Base-by-base conservation (phyloP, 2,329 filamentous ascomycete genomes). In the Apiospora sp. region DNA sequence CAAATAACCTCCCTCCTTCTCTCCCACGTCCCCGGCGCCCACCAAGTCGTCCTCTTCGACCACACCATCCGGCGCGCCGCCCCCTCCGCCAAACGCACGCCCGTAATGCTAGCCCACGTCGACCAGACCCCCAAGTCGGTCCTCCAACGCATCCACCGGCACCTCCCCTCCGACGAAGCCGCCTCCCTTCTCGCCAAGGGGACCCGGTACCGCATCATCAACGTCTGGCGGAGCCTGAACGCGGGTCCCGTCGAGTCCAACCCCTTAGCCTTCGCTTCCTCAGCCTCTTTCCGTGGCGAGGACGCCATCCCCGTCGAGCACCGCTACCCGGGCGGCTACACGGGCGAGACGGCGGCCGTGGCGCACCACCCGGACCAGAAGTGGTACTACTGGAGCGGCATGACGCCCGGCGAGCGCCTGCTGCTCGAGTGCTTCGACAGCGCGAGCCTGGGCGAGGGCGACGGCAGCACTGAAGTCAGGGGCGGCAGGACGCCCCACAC, bases 361-460 rank as follows among this genome's bases (percentile, higher is more conserved):
- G 84, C 84, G 73, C 86, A 90, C 74, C 89, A 91, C 70, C 82
- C 87, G 0, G 81, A 72, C 0, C 93, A 95, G 82, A 84, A 89
- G 80, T 97, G 94, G 93, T 90, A 92, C 78, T 97, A 96, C 79
- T 90, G 93, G 84, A 93, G 91, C 72, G 93, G 93, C 3, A 95
- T 96, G 92, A 90, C 85, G 14, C 89, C 91, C 3, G 87, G 90
- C 73, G 93, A 96, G 83, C 84, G 92, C n/a, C 78, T 96, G 72
- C 81, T 96, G 79, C 86, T 96, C 44, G 92, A 96, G 86, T 96
- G 93, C 82, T 94, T 91, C 75, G 94, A 96, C 82, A 93, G 87
- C 75, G 87, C 91, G 73, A 86, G 85, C 0, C 75, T 87, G 54
- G 87, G 86, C 79, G 82, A 85, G 5, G 86, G 84, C 0, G 83